phyloP scores from a whole-genome alignment of 2,329 filamentous ascomycete species.

The Calycina herbarum region DNA sequence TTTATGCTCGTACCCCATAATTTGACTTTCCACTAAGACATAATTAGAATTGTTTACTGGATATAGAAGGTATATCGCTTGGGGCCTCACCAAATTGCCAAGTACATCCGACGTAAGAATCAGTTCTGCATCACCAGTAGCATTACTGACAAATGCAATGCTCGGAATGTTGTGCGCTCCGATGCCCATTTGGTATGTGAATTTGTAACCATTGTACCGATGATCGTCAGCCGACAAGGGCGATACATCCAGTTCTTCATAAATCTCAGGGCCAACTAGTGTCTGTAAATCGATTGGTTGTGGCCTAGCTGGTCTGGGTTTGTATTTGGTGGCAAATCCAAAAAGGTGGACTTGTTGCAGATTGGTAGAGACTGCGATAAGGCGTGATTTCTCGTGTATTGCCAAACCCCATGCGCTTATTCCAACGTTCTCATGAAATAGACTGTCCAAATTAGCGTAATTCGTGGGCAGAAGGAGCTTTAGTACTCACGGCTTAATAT shows the following conservation, averaged over 20 bases:
- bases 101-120: slow-evolving; percentile 33
- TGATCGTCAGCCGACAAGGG: not conserved
- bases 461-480: too few species aligned
- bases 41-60: not conserved
- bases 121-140: slow-evolving; percentile 23
- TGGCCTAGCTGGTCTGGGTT: not conserved
- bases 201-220: slow-evolving; percentile 12
- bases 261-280: not conserved
- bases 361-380: slow-evolving; percentile 87
- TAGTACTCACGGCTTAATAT: slow-evolving; percentile 23
- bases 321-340: slow-evolving; percentile 42
- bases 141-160: slow-evolving; percentile 30
- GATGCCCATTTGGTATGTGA: slow-evolving; percentile 16
- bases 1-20: slow-evolving; percentile 2
- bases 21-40: slow-evolving; percentile 1
- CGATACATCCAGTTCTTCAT: not conserved
- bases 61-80: slow-evolving; percentile 1
- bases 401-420: slow-evolving; percentile 81
- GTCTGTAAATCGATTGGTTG: not conserved
- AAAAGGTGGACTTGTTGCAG: slow-evolving; percentile 57
- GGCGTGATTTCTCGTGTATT: slow-evolving; percentile 74
- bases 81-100: slow-evolving; percentile 25
- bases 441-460: slow-evolving; percentile 35
- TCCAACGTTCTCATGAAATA: slow-evolving; percentile 76
- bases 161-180: slow-evolving; percentile 34